Evolutionary conservation across 2,329 filamentous ascomycete genomes (phyloP).

Genomic region (Fusarium dimerum): DNA sequence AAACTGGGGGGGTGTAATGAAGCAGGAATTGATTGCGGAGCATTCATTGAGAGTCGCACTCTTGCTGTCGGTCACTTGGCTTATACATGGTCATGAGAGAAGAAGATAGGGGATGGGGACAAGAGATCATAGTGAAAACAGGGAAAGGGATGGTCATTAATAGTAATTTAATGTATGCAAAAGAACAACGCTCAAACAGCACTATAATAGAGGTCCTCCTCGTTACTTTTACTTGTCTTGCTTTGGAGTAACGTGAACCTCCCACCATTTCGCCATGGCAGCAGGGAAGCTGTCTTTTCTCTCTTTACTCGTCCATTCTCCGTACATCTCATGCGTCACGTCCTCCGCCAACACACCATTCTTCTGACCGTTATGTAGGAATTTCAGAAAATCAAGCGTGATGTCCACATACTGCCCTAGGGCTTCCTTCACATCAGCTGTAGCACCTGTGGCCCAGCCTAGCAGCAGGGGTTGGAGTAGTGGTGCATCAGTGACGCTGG

Average conservation of each 20-base stretch:
- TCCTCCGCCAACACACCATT: conserved; percentile 51
- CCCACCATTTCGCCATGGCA: conserved; percentile 41
- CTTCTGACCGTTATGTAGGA: conserved; percentile 42
- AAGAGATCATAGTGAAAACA: not conserved
- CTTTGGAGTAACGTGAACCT: conserved; percentile 42
- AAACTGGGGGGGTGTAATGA: not conserved
- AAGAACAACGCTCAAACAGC: not conserved
- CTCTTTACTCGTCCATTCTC: conserved; percentile 41
- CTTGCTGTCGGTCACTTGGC: too few relatives aligned
- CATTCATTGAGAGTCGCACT: too few relatives aligned
- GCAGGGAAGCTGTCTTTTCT: conserved; percentile 34
- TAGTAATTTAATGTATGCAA: not conserved
- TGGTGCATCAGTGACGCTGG: conserved; percentile 66
- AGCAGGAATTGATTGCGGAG: not conserved
- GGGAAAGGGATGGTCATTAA: not conserved
- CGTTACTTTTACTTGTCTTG: conserved; percentile 3
- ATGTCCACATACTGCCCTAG: conserved; percentile 61
- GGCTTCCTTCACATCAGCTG: conserved; percentile 56
- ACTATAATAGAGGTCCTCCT: not conserved
- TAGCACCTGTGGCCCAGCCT: conserved; percentile 61
- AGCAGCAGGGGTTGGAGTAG: conserved; percentile 63
- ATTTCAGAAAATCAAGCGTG: conserved; percentile 58
- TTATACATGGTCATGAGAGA: too few relatives aligned
- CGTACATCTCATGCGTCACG: conserved; percentile 45
- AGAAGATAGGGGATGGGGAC: too few relatives aligned